These are phyloP conservation scores for Microascus cirrosus DNA, from an alignment of 2,329 filamentous ascomycete genomes.

Conservation along the genomic window DNA sequence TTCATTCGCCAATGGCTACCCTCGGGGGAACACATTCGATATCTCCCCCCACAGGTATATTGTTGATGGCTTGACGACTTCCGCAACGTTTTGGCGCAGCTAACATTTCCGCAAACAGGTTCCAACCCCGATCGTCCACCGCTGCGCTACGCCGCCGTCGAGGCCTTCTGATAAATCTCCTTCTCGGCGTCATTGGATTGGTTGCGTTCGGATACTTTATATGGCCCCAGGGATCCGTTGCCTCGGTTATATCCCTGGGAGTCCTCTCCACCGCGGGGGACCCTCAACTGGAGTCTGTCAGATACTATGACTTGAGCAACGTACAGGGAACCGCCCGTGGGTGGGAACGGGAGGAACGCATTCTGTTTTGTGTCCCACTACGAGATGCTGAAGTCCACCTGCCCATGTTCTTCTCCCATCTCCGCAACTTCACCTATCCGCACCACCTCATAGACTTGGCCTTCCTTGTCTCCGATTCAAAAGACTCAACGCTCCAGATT, in stretches of 20 bases:
- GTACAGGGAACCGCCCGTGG: conserved; percentile 85
- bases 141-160: conserved; percentile 60
- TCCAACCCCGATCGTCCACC: conserved; percentile 71
- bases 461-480: conserved; percentile 94
- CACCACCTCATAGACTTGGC: conserved; percentile 94
- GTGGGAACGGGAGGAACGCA: conserved; percentile 93
- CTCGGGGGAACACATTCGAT: conserved; percentile 66
- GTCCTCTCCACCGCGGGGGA: conserved; percentile 57
- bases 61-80: neutral
- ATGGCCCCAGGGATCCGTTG: conserved; percentile 54
- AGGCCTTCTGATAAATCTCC: conserved; percentile 60
- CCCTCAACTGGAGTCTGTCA: conserved; percentile 82
- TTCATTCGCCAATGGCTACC: conserved; percentile 77
- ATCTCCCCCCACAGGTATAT: conserved; percentile 80
- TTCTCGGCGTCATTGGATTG: conserved; percentile 44
- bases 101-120: conserved; percentile 41
- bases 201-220: conserved; percentile 64
- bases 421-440: conserved; percentile 93
- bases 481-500: conserved; percentile 73
- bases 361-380: conserved; percentile 86
- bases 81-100: neutral
- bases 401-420: conserved; percentile 96
- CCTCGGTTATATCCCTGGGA: conserved; percentile 56
- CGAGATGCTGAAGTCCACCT: conserved; percentile 87
- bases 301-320: conserved; percentile 91